A percentile compares a stretch with the other conserved stretches of the same genome.
Conservation (phyloP, 1,284 basidiomycete species). For the Cutaneotrichosporon sp. region DNA sequence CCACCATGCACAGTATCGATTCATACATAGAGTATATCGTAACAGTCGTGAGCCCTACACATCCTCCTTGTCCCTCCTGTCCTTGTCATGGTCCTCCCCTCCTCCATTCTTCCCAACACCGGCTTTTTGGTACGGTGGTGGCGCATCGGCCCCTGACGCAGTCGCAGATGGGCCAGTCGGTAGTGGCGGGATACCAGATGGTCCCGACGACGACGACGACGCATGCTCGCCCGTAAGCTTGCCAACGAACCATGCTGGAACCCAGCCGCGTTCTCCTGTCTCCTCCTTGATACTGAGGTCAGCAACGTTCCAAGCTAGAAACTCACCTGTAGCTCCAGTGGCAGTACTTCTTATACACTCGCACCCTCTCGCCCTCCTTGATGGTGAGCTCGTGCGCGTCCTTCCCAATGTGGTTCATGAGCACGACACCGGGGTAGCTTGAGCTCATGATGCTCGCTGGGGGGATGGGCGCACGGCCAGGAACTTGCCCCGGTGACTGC, state of each 20-base stretch:
- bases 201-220: not conserved
- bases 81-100: not conserved
- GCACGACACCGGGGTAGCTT: conserved; percentile 84
- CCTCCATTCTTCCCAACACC: not conserved
- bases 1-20: too few relatives aligned
- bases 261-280: conserved; percentile 84
- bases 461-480: conserved; percentile 60
- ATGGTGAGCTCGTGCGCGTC: conserved; percentile 84
- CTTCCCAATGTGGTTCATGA: conserved; percentile 92
- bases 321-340: conserved; percentile 73
- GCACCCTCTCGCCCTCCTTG: conserved; percentile 74
- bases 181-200: not conserved
- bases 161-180: not conserved
- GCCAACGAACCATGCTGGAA: conserved; percentile 57
- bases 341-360: conserved; percentile 96
- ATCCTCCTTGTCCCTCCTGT: not conserved
- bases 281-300: conserved; percentile 67
- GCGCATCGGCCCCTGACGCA: not conserved
- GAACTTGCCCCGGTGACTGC: conserved; percentile 1
- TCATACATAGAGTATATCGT: conserved; percentile 1
- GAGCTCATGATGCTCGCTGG: conserved; percentile 85
- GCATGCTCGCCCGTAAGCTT: conserved; percentile 19
- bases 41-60: not conserved
- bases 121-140: not conserved
- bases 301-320: not conserved